A percentile compares a stretch with the other conserved stretches of the same genome.
Conservation (phyloP, 2,329 filamentous ascomycete species). For the Colletotrichum paranaense region DNA sequence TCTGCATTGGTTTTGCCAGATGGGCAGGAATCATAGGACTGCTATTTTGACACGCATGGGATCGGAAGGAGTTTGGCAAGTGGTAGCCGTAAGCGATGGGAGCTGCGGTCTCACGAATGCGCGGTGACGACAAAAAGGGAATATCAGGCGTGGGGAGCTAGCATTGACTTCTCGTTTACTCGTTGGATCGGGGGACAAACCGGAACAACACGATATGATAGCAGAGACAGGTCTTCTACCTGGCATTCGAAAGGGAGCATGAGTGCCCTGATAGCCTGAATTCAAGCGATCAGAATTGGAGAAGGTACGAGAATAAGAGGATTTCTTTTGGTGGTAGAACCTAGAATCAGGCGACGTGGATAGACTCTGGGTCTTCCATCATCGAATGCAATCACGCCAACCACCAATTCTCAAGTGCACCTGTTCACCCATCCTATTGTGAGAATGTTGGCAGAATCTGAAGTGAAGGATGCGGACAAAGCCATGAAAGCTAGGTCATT, state of each 20-base stretch:
- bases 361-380: background rate
- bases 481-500: background rate
- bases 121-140: slow-evolving; percentile 20
- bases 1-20: slow-evolving; percentile 19
- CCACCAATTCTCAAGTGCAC: background rate
- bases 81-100: slow-evolving; percentile 24
- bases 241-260: background rate
- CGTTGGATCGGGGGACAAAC: background rate
- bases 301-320: background rate
- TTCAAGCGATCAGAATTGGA: background rate
- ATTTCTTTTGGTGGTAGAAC: background rate
- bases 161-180: slow-evolving; percentile 29
- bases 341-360: background rate
- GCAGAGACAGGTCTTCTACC: background rate
- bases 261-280: background rate
- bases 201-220: background rate
- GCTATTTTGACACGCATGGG: slow-evolving; percentile 35
- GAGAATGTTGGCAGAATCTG: background rate
- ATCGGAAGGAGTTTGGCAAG: slow-evolving; percentile 35
- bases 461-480: background rate
- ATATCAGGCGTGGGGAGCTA: slow-evolving; percentile 26
- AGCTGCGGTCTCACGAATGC: slow-evolving; percentile 31
- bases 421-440: background rate
- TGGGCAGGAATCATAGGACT: slow-evolving; percentile 33
- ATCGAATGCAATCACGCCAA: background rate